phyloP scores from a whole-genome alignment of 2,329 filamentous ascomycete genomes.

The Cladobotryum protrusum region DNA sequence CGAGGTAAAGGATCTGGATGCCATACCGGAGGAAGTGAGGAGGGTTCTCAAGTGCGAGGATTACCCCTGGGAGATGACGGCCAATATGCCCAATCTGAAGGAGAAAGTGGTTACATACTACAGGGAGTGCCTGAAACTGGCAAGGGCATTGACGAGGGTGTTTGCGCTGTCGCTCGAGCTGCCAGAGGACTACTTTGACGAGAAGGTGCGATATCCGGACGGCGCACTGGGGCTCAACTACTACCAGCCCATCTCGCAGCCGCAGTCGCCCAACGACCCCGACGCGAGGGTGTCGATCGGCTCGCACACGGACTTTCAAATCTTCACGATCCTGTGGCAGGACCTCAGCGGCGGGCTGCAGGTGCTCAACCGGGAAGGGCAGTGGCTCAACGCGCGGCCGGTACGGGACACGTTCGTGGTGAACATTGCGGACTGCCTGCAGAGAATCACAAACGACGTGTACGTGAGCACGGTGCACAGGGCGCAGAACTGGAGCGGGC shows the following conservation, averaged over 20 bases:
- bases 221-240: constrained; percentile 37
- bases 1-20: constrained; percentile 28
- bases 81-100: constrained; percentile 43
- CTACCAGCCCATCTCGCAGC: constrained; percentile 24
- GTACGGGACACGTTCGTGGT: constrained; percentile 40
- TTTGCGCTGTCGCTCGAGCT: constrained; percentile 51
- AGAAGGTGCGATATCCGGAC: constrained; percentile 46
- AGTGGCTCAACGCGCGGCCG: constrained; percentile 38
- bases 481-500: constrained; percentile 34
- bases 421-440: constrained; percentile 47
- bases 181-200: constrained; percentile 49
- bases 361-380: constrained; percentile 31
- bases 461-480: constrained; percentile 45
- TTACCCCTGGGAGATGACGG: constrained; percentile 47
- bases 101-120: constrained; percentile 41
- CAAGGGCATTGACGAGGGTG: constrained; percentile 42
- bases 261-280: neutral
- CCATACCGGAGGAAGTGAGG: constrained; percentile 38
- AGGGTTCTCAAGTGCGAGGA: constrained; percentile 40
- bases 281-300: constrained; percentile 34
- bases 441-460: constrained; percentile 44
- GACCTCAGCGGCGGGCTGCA: constrained; percentile 37
- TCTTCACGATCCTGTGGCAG: constrained; percentile 44
- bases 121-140: constrained; percentile 41
- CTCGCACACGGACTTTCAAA: constrained; percentile 48